Evolutionary conservation across 805 yeast species (phyloP), one percentile per base, ranked within the genome.

Genomic region (Starmerella bacillaris): DNA sequence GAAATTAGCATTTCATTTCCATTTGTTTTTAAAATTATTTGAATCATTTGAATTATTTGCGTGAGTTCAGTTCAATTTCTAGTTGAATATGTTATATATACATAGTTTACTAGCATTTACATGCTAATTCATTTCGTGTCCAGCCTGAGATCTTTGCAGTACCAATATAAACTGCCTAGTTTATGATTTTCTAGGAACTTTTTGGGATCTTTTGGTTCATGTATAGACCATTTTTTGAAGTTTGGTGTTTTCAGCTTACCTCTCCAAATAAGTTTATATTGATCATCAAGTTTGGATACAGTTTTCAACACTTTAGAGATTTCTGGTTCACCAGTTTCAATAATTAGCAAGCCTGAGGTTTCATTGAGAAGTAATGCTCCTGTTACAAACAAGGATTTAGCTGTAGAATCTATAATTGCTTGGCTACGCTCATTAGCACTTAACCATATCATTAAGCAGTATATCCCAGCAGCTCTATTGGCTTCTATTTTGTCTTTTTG

Each of bases 371-470:
- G 36, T 3, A 55, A 44, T 18, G 70, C 60, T 0, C 98, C 99
- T 2, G 60, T 61, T 2, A 60, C 66, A 32, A 71, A 51, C 50
- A 86, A 86, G 43, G 71, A 71, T 1, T 94, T 92, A 53, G 82
- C 82, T 41, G 67, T 80, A 84, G 5, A 84, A 65, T 49, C 83
- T 78, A 55, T 61, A 83, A 31, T 67, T 57, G 79, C 78, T 41
- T 74, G 72, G 0, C 78, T 75, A 51, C 74, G 74, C 2, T 60
- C 58, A 9, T 79, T 53, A 30, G 62, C 55, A 16, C 62, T 56
- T 11, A 83, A 60, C 14, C 61, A 57, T 51, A 72, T 82, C 1
- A 78, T 82, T 2, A 70, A 64, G 18, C 73, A 60, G 43, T 49
- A 60, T 24, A 59, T 55, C 0, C 89, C 89, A 35, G 61, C 60